A percentile compares a stretch with the other conserved stretches of the same genome.
phyloP scores from a whole-genome alignment of 2,329 filamentous ascomycete species.

The Hirsutella minnesotensis region DNA sequence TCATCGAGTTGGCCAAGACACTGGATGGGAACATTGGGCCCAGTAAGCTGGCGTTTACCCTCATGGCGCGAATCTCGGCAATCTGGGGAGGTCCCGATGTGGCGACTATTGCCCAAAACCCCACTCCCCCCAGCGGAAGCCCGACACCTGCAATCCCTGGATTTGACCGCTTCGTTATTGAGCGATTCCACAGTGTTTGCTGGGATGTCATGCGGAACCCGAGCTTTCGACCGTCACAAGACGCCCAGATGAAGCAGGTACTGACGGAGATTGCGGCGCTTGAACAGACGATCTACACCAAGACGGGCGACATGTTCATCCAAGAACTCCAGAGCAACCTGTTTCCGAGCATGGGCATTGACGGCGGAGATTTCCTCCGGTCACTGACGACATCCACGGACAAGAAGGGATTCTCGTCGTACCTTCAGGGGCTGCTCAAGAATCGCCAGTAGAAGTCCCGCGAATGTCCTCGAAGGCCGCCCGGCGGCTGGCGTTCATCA shows the following conservation, averaged over 20 bases:
- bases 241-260: slow-evolving; percentile 81
- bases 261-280: slow-evolving; percentile 77
- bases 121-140: slow-evolving; percentile 34
- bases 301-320: slow-evolving; percentile 76
- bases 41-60: slow-evolving; percentile 64
- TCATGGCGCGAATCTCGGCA: slow-evolving; percentile 70
- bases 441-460: slow-evolving; percentile 18
- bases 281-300: slow-evolving; percentile 81
- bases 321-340: slow-evolving; percentile 52
- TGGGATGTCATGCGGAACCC: slow-evolving; percentile 79
- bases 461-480: no score
- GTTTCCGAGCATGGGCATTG: slow-evolving; percentile 52
- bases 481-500: no score
- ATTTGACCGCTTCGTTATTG: slow-evolving; percentile 84
- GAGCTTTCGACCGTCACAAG: slow-evolving; percentile 64
- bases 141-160: slow-evolving; percentile 59
- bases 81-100: slow-evolving; percentile 87
- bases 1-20: slow-evolving; percentile 74
- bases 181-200: slow-evolving; percentile 75
- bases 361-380: slow-evolving; percentile 47
- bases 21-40: slow-evolving; percentile 50
- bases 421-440: slow-evolving; percentile 48
- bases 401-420: slow-evolving; percentile 50
- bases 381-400: slow-evolving; percentile 46
- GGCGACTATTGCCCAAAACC: slow-evolving; percentile 41